Conservation (phyloP, 108 stramenopile species). For the Ochromonas danica region DNA sequence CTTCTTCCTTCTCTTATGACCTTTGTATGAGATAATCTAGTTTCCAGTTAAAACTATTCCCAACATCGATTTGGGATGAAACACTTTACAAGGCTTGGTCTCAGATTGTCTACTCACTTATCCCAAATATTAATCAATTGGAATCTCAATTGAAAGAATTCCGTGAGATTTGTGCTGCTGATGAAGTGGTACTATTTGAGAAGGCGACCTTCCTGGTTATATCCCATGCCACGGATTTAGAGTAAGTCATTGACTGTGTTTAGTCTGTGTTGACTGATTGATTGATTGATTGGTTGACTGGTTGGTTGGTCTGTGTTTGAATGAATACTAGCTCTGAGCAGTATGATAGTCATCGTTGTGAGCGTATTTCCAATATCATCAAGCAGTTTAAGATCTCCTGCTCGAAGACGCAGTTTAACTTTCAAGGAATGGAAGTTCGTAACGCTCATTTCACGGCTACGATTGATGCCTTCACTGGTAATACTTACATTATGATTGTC, state of each 20-base stretch:
- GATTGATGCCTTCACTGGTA: constrained; percentile 90
- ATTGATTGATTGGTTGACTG: neutral
- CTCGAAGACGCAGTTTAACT: constrained; percentile 86
- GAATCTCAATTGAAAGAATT: constrained; percentile 86
- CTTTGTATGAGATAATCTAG: constrained; percentile 30
- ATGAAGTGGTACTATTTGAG: constrained; percentile 98
- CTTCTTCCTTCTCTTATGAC: neutral
- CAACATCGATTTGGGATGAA: constrained; percentile 98
- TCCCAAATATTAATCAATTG: constrained; percentile 90
- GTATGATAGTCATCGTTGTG: constrained; percentile 95
- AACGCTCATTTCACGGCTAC: constrained; percentile 83
- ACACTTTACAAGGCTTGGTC: constrained; percentile 97
- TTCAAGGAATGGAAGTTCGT: constrained; percentile 92
- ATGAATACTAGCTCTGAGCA: constrained; percentile 58
- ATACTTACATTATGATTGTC: constrained; percentile 98
- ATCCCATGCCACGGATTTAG: constrained; percentile 65
- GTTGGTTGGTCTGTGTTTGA: constrained; percentile 3
- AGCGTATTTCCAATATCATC: constrained; percentile 98
- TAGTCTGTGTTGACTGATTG: neutral
- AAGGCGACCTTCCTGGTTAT: constrained; percentile 95
- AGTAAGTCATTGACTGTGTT: neutral
- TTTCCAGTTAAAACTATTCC: constrained; percentile 72
- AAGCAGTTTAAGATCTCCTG: constrained; percentile 98
- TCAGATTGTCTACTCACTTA: constrained; percentile 92
- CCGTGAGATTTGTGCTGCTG: constrained; percentile 87